Percentiles rank a stretch among this genome's conserved stretches.
These are phyloP conservation scores for Cornus controversa DNA, from an alignment of 148 eudicot species.

Conservation along the genomic window DNA sequence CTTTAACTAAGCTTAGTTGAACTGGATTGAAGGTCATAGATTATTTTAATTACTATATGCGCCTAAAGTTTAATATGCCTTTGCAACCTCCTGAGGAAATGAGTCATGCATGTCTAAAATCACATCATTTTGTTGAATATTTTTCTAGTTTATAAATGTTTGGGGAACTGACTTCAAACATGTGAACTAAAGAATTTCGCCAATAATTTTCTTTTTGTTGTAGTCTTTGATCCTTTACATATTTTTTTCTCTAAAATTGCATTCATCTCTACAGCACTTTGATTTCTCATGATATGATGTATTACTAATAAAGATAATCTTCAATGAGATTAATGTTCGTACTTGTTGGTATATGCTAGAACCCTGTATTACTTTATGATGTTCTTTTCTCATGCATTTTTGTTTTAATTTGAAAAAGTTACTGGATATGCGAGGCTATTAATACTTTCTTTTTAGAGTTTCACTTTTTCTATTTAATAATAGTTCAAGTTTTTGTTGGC, in stretches of 20 bases:
- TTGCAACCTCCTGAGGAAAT: background rate
- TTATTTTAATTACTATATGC: background rate
- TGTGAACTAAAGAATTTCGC: background rate
- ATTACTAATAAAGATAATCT: background rate
- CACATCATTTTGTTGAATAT: background rate
- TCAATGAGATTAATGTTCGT: background rate
- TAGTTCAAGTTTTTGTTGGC: constrained; percentile 1
- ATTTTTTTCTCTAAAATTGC: no score
- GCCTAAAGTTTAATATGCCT: background rate
- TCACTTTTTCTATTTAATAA: background rate
- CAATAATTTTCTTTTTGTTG: background rate
- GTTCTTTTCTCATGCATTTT: background rate
- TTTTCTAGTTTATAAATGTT: background rate
- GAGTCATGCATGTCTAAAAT: background rate
- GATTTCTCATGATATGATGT: no score
- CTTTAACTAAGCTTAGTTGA: background rate
- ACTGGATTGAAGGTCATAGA: background rate
- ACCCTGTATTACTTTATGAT: background rate
- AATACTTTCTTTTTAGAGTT: background rate
- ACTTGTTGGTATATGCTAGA: background rate
- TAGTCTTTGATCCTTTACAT: background rate
- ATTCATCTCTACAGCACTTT: background rate
- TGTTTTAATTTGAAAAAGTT: background rate
- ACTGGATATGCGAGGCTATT: background rate
- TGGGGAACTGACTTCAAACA: background rate